These are phyloP conservation scores for Coleophoma crateriformis DNA, from an alignment of 2,329 filamentous ascomycete genomes.

Conservation along the genomic window DNA sequence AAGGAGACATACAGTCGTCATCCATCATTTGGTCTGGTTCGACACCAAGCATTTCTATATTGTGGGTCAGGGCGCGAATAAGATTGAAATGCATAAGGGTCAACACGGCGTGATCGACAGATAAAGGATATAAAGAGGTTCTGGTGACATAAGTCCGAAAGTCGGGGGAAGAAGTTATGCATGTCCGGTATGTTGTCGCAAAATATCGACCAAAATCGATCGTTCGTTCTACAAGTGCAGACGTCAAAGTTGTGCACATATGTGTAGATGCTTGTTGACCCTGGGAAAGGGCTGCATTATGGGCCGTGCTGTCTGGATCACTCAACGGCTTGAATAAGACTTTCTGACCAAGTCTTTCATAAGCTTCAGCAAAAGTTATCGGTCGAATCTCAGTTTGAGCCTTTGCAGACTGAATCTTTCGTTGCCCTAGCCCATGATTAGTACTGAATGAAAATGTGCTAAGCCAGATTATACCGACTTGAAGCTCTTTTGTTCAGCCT, in stretches of 20 bases:
- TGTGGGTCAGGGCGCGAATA: constrained; percentile 28
- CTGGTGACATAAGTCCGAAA: constrained; percentile 5
- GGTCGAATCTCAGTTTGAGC: background rate
- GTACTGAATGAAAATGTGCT: background rate
- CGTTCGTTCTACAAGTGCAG: no score
- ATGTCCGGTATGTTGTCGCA: background rate
- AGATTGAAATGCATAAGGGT: constrained; percentile 32
- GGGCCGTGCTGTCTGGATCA: background rate
- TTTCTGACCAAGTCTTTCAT: background rate
- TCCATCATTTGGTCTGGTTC: constrained; percentile 8
- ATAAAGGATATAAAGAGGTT: constrained; percentile 3
- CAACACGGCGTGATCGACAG: constrained; percentile 22
- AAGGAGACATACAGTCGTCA: constrained; percentile 12
- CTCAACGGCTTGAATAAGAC: background rate
- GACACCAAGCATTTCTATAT: constrained; percentile 24
- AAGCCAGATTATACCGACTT: constrained; percentile 8
- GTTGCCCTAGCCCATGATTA: background rate
- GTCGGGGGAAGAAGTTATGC: background rate
- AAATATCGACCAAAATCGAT: background rate
- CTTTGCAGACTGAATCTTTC: background rate
- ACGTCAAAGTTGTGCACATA: background rate
- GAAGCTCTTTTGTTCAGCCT: constrained; percentile 12
- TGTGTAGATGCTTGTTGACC: background rate
- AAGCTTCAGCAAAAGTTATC: background rate
- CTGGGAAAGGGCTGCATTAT: background rate